Evolutionary conservation across 1,284 basidiomycete species (phyloP), one percentile per base, ranked within the genome.

Genomic region (Veloporphyrellus conicus): DNA sequence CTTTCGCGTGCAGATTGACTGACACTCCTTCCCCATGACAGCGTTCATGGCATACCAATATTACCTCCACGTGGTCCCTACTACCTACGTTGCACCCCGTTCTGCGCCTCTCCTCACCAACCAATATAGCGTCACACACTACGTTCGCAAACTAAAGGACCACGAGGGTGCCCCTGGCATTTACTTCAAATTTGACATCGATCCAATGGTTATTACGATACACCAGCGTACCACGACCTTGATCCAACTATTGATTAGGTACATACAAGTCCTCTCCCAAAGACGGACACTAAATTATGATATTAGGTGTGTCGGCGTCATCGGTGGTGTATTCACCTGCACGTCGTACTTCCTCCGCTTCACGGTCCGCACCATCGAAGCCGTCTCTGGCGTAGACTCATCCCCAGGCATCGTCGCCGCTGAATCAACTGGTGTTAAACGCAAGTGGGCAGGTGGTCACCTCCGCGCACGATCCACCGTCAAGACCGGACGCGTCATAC

Each of bases 1-100:
- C 32, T 43, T 19, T 34, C 41, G 7, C 27, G 15, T 18, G n/a
- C 23, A 10, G 6, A 4, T 18, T 23, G 20, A 36, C 41, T 45
- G 1, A 45, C 16, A 1, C 22, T 7, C 12, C 16, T 29, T 42
- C 9, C 14, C 31, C 15, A 2, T 41, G 9, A 32, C 58, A 93
- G 90, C 81, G n/a, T 95, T 95, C 67, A 76, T 90, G 48, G 87
- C 90, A n/a, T 97, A 93, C 68, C 93, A 96, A 65, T 98, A 99
- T 67, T 98, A 90, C 75, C 72, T 98, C 14, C 88, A 90, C 39
- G 88, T 98, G 51, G 93, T 99, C 3, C 94, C 95, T 0, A 98
- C 95, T 0, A 89, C 86, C 3, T 98, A 97, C 68, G 79, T 95
- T 53, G 85, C 79, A 27, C 85, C 72, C 32, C 80, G 74, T 48